Conservation (phyloP, 257 asterid species). For the Nicotiana knightiana region DNA sequence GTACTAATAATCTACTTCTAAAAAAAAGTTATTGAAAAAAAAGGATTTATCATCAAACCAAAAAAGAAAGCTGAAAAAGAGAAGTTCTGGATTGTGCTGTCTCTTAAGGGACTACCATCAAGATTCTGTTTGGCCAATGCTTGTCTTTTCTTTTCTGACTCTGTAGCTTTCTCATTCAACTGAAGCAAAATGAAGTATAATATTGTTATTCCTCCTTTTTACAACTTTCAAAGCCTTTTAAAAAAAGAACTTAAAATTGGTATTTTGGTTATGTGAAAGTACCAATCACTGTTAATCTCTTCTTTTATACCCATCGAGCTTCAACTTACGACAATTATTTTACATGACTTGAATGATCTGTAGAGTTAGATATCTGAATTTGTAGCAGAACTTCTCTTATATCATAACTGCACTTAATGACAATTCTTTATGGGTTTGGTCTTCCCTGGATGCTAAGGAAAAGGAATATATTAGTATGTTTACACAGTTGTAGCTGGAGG, state of each 20-base stretch:
- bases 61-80: not conserved
- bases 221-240: not conserved
- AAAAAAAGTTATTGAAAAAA: not conserved
- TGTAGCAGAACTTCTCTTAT: not conserved
- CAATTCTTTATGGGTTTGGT: not conserved
- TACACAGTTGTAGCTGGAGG: not conserved
- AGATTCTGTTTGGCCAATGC: not conserved
- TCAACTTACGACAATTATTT: not conserved
- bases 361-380: not conserved
- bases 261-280: not conserved
- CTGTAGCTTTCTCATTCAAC: not conserved
- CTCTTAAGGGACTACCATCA: not conserved
- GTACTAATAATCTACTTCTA: not conserved
- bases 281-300: not conserved
- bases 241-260: not conserved
- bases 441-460: not conserved
- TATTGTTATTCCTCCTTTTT: not conserved
- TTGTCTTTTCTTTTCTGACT: not conserved
- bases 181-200: not conserved
- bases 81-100: not conserved
- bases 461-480: not conserved
- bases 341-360: not conserved
- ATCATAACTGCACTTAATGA: not conserved
- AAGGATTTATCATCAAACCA: not conserved
- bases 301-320: not conserved